Conservation (phyloP, 306 rosid genomes). For the Corylus avellana region DNA sequence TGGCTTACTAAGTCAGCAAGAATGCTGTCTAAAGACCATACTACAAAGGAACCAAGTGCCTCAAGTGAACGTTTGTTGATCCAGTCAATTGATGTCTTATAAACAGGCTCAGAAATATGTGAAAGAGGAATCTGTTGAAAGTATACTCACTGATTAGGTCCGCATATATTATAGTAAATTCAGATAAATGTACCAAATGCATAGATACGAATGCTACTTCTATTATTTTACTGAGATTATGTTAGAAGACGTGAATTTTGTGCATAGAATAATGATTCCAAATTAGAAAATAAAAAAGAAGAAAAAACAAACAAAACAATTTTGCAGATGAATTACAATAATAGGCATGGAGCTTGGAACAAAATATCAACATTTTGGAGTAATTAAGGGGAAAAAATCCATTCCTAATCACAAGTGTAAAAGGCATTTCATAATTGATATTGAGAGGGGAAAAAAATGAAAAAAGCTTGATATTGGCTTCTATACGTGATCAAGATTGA, state of each 20-base stretch:
- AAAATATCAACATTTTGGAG: background rate
- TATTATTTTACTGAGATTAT: background rate
- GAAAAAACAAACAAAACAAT: background rate
- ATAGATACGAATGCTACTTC: background rate
- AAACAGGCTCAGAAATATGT: slow-evolving; percentile 69
- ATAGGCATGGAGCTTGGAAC: background rate
- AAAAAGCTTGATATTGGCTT: background rate
- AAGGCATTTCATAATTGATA: background rate
- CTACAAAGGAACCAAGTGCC: slow-evolving; percentile 61
- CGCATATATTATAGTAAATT: background rate
- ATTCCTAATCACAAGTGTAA: background rate
- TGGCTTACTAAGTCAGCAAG: slow-evolving; percentile 70
- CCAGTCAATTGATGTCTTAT: slow-evolving; percentile 80
- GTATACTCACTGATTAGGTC: slow-evolving; percentile 15
- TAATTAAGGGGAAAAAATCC: background rate
- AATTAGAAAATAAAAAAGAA: background rate
- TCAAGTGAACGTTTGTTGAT: slow-evolving; percentile 57
- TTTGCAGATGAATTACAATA: background rate
- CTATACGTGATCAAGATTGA: background rate
- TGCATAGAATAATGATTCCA: background rate
- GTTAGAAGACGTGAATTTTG: background rate
- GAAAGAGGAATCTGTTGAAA: slow-evolving; percentile 69
- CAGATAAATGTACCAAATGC: background rate
- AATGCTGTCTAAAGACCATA: slow-evolving; percentile 77
- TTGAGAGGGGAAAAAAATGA: background rate